phyloP scores from a whole-genome alignment of 257 asterid genomes.

The Nicotiana tomentosiformis region DNA sequence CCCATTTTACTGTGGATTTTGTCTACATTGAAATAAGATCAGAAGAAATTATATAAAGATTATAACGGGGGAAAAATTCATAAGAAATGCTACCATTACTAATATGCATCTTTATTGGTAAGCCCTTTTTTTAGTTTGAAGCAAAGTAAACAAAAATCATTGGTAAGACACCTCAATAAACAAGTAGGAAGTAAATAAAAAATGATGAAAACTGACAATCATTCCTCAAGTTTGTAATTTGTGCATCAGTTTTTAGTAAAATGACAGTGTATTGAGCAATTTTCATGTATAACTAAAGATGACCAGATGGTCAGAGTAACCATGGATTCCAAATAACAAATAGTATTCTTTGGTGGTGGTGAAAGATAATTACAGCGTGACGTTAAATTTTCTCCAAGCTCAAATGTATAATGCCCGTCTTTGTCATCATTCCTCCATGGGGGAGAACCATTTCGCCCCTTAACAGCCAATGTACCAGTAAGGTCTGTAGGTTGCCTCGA shows the following conservation, averaged over 20 bases:
- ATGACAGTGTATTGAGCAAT: not conserved
- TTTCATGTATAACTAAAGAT: not conserved
- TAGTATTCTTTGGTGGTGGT: constrained; percentile 30
- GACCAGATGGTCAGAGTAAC: not conserved
- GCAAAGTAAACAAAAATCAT: too few relatives aligned
- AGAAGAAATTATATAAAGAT: not conserved
- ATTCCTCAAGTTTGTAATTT: too few relatives aligned
- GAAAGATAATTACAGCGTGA: constrained; percentile 83
- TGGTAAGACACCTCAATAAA: too few relatives aligned
- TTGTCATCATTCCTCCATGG: constrained; percentile 90
- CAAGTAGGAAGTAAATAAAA: too few relatives aligned
- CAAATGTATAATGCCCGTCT: constrained; percentile 94
- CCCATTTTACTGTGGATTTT: constrained; percentile 92
- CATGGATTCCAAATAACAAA: constrained; percentile 2
- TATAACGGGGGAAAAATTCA: not conserved
- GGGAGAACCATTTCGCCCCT: constrained; percentile 78
- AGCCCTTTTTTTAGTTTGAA: too few relatives aligned
- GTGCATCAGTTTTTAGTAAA: too few relatives aligned
- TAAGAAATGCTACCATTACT: too few relatives aligned
- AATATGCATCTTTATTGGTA: not conserved
- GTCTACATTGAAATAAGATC: constrained; percentile 39
- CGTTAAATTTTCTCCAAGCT: constrained; percentile 94
- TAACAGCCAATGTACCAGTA: constrained; percentile 48
- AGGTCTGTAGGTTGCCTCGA: constrained; percentile 52
- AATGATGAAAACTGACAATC: too few relatives aligned